Percentiles rank a stretch among this genome's conserved stretches.
Conservation (phyloP, 768 basidiomycete genomes). For the Pleurotus eryngii region DNA sequence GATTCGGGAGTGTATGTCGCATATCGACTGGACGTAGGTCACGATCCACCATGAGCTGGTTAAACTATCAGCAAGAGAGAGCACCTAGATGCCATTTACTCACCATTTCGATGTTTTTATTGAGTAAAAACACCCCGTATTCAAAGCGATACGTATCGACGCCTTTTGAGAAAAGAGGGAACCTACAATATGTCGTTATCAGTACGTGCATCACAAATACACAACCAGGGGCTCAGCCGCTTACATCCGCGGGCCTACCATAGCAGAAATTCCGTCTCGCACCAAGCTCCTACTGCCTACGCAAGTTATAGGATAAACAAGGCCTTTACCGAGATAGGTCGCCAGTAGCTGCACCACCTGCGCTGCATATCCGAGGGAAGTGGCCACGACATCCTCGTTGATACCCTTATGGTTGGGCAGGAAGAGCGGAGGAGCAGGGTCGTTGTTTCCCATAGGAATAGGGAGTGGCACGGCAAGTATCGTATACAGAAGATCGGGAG, state of each 20-base stretch:
- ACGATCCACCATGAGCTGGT: slow-evolving; percentile 87
- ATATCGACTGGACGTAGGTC: slow-evolving; percentile 87
- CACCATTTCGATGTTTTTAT: slow-evolving; percentile 97
- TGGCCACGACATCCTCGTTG: slow-evolving; percentile 84
- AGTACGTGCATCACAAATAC: not conserved
- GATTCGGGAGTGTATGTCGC: slow-evolving; percentile 93
- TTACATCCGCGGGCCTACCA: slow-evolving; percentile 93
- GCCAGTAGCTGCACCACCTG: slow-evolving; percentile 83
- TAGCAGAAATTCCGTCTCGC: slow-evolving; percentile 88
- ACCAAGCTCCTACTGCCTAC: slow-evolving; percentile 90
- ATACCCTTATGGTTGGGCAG: slow-evolving; percentile 64
- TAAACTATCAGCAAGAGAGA: slow-evolving; percentile 8
- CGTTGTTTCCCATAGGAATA: slow-evolving; percentile 68
- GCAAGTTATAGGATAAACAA: slow-evolving; percentile 89
- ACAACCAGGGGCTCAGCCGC: slow-evolving; percentile 22
- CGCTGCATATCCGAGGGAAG: slow-evolving; percentile 87
- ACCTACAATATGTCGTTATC: slow-evolving; percentile 45
- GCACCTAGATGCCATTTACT: slow-evolving; percentile 15
- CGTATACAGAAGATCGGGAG: slow-evolving; percentile 85
- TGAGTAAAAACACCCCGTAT: slow-evolving; percentile 94
- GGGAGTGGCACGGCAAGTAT: slow-evolving; percentile 89
- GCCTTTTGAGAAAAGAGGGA: slow-evolving; percentile 91
- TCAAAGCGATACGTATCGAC: slow-evolving; percentile 97
- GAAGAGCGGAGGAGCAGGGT: slow-evolving; percentile 81
- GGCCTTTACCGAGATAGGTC: slow-evolving; percentile 66